Conservation (phyloP, 768 basidiomycete species). For the Tylopilus balloui region DNA sequence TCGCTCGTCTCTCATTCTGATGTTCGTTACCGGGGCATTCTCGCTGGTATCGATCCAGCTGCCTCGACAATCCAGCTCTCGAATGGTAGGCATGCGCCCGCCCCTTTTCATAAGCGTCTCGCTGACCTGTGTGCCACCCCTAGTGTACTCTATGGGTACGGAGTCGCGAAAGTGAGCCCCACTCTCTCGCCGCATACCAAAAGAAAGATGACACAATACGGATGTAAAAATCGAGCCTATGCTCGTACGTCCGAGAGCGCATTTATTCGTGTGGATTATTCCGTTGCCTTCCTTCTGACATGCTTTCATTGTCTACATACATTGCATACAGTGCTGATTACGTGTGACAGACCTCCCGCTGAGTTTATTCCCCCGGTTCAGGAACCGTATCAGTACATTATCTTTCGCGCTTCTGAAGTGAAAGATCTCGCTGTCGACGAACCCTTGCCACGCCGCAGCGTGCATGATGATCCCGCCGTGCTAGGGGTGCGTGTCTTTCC, state of each 20-base stretch:
- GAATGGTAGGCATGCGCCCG: conserved; percentile 51
- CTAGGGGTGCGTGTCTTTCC: conserved; percentile 61
- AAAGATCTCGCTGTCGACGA: conserved; percentile 87
- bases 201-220: conserved; percentile 35
- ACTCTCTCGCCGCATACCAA: not conserved
- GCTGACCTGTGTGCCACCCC: not conserved
- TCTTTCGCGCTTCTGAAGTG: conserved; percentile 87
- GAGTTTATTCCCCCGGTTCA: conserved; percentile 82
- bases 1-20: conserved; percentile 89
- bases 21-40: conserved; percentile 84
- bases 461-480: conserved; percentile 83
- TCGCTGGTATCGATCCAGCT: conserved; percentile 81
- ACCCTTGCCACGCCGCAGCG: conserved; percentile 50
- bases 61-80: conserved; percentile 86
- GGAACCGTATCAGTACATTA: conserved; percentile 85
- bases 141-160: conserved; percentile 85
- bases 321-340: conserved; percentile 24
- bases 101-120: not conserved
- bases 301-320: not conserved
- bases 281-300: conserved; percentile 66
- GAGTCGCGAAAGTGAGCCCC: conserved; percentile 68
- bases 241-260: conserved; percentile 41
- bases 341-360: conserved; percentile 49
- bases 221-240: conserved; percentile 39
- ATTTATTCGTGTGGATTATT: conserved; percentile 50